Base-by-base conservation (phyloP, 2,329 filamentous ascomycete genomes). In the Raffaelea ambrosiae region DNA sequence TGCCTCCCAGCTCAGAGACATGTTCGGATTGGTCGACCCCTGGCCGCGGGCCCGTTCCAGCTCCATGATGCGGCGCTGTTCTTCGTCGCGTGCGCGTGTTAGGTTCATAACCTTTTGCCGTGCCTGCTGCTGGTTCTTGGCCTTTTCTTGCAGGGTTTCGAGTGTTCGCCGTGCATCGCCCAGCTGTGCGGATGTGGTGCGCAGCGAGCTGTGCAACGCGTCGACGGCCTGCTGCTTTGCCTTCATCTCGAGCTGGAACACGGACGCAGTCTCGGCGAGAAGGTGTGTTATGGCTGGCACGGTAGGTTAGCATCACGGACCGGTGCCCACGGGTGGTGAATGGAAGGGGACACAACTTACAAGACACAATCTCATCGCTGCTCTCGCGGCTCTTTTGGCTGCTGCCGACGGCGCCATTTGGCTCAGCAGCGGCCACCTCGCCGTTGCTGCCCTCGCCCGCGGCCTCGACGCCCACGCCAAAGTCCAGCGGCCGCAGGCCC, bases 401-500 rank as follows among this genome's bases (percentile, higher is more conserved):
- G 53, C 65, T 70, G 39, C 67, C 66, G 41, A 72, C 53, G 52
- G 64, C 57, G 49, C 69, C 66, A 41, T 63, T 68, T 62, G 72
- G 69, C 53, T 75, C 69, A 48, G 65, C 52, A 4, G 56, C 55
- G 59, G 66, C 53, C 49, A 63, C 47, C 56, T 75, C 61, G 39
- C 71, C 68, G 51, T 74, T 71, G 4, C 58, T 54, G 9, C 61
- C 61, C 44, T 70, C 66, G 13, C 74, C 72, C 3, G 64, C 62
- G 14, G 66, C 67, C 44, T 88, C 84, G 10, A 80, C 79, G 5
- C 88, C 88, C 23, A 97, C 88, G 9, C 91, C 91, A 68, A 98
- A 98, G 63, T 97, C 93, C n/a, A 89, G 74, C 1, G 93, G 90
- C 36, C 88, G 78, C 13, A 97, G 74, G 19, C 91, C 90, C 40